phyloP scores from a whole-genome alignment of 2,329 filamentous ascomycete genomes.

The Nothomitra cinnamomea region DNA sequence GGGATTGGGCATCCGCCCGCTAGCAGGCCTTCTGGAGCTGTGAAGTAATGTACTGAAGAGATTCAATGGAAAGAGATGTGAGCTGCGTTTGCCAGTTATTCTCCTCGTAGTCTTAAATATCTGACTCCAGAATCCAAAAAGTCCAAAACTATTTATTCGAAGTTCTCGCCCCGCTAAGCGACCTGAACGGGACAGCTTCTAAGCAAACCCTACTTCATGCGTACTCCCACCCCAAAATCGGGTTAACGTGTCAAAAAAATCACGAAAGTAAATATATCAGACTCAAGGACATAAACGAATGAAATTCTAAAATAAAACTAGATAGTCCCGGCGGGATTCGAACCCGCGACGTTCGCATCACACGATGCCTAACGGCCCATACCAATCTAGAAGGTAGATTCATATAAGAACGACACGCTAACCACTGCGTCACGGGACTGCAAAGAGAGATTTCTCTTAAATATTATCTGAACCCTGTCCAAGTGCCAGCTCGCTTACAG shows the following conservation, averaged over 20 bases:
- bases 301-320: constrained; percentile 6
- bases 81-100: no score
- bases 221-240: no score
- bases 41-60: background rate
- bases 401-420: constrained; percentile 25
- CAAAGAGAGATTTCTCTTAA: background rate
- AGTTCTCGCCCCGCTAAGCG: no score
- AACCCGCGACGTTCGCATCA: constrained; percentile 24
- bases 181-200: no score
- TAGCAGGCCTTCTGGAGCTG: background rate
- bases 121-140: no score
- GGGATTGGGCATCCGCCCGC: constrained; percentile 4
- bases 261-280: background rate
- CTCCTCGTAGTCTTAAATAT: no score
- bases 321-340: constrained; percentile 21
- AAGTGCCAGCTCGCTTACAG: background rate
- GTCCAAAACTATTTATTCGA: no score
- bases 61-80: no score
- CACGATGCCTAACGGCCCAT: constrained; percentile 15
- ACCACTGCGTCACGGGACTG: constrained; percentile 21
- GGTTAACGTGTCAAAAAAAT: no score
- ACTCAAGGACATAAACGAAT: no score
- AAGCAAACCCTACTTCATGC: no score
- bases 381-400: constrained; percentile 13
- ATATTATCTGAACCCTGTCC: background rate